Base-by-base conservation (phyloP, 305 asterid genomes). In the Caryopteris hybrid region DNA sequence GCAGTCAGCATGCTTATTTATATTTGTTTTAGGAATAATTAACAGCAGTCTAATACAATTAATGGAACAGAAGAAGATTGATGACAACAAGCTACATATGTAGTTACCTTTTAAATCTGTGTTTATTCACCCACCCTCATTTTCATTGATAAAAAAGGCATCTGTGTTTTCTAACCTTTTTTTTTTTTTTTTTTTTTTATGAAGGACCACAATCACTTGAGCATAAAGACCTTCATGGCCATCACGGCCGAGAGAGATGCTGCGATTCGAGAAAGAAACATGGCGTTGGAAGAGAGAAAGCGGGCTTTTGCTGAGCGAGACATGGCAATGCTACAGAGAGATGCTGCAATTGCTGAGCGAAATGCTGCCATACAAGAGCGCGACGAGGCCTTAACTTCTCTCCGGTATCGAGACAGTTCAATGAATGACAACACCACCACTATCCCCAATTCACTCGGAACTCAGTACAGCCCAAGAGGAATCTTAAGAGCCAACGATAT, bases 211-310 rank as follows among this genome's bases (percentile, higher is more conserved):
- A 87, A 84, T 79, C 86, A 86, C 74, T 71, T 81, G 78, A 84
- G 90, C 13, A 83, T 91, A 78, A 87, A 83, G 84, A 89, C 96
- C 69, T 91, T 81, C 69, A 87, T 91, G 96, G 84, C 98, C 81
- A 87, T 91, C 84, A 87, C 83, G 81, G 88, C 96, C 23, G 95
- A 89, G 84, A 83, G 96, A 81, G 98, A 91, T 78, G 96, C 95
- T 14, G 98, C 98, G 60, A 89, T 91, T 66, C 84, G 88, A 18
- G 98, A 91, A 73, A 81, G 94, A 77, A 91, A 91, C 80, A 83
- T 91, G 96, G 98, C 98, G 14, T 61, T 91, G 59, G 95, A 89
- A 76, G 98, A 91, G 89, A 83, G 96, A 64, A 91, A 87, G 79
- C 80, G 92, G 64, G 98, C 96, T 50, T 89, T 89, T 56, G 85